Evolutionary conservation across 495 filamentous ascomycete genomes (phyloP).

Genomic region (Lasiosphaeria miniovina): DNA sequence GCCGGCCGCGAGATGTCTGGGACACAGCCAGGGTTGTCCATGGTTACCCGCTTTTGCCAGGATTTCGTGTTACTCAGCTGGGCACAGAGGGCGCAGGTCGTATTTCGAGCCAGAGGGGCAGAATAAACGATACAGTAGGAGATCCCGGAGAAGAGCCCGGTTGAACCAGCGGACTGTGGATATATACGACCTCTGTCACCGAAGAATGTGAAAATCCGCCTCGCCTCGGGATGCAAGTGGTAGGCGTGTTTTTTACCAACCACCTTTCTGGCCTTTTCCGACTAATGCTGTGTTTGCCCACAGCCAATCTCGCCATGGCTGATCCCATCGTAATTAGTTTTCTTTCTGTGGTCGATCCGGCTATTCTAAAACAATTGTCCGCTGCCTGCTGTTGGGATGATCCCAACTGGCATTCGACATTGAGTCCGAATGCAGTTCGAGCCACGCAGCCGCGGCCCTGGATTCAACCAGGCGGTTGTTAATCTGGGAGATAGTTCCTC

Average conservation of each 20-base stretch:
- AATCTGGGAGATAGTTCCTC: too few species aligned
- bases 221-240: too few species aligned
- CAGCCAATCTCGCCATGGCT: background rate
- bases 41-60: conserved; percentile 2
- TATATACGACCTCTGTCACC: conserved; percentile 15
- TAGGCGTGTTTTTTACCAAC: background rate
- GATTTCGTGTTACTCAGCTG: background rate
- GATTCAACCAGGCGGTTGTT: too few species aligned
- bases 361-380: too few species aligned
- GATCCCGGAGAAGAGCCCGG: background rate
- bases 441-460: too few species aligned
- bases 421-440: too few species aligned
- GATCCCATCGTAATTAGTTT: too few species aligned
- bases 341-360: too few species aligned
- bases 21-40: conserved; percentile 8
- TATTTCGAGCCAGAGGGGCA: too few species aligned
- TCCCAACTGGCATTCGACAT: too few species aligned
- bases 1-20: conserved; percentile 1
- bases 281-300: conserved; percentile 9
- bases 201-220: background rate
- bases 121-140: background rate
- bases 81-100: background rate
- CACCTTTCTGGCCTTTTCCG: background rate
- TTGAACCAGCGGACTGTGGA: conserved; percentile 1
- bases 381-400: too few species aligned